Percentiles rank a stretch among this genome's conserved stretches.
Conservation (phyloP, 371 early-diverging fungal genomes). For the Apophysomyces ossiformis region DNA sequence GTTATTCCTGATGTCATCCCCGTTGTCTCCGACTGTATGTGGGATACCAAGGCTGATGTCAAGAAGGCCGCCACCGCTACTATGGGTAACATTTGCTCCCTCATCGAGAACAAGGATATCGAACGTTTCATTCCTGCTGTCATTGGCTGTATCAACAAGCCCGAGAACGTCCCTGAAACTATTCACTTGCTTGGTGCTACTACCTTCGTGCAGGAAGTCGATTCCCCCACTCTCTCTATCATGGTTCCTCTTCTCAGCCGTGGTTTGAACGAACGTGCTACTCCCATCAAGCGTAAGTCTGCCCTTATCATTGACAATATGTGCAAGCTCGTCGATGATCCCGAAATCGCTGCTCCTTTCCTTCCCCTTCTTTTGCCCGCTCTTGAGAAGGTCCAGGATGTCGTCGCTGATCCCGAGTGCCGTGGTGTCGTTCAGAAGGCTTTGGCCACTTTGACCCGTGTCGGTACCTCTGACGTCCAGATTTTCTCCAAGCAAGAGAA, state of each 20-base stretch:
- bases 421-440: slow-evolving; percentile 67
- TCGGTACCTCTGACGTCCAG: slow-evolving; percentile 37
- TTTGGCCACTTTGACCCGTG: slow-evolving; percentile 46
- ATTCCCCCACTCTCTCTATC: slow-evolving; percentile 80
- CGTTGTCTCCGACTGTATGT: slow-evolving; percentile 72
- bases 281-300: slow-evolving; percentile 77
- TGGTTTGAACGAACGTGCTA: slow-evolving; percentile 71
- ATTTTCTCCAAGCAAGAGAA: slow-evolving; percentile 49
- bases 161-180: slow-evolving; percentile 69
- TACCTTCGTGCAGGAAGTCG: slow-evolving; percentile 81
- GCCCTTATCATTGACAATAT: slow-evolving; percentile 87
- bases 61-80: slow-evolving; percentile 54
- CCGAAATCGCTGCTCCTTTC: slow-evolving; percentile 81
- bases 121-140: slow-evolving; percentile 67
- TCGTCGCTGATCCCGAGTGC: slow-evolving; percentile 83
- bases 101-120: slow-evolving; percentile 70
- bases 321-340: slow-evolving; percentile 84
- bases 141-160: slow-evolving; percentile 67
- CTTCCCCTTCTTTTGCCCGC: slow-evolving; percentile 82
- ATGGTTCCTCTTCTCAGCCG: slow-evolving; percentile 81
- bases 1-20: slow-evolving; percentile 75
- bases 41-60: slow-evolving; percentile 76
- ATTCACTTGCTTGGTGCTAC: slow-evolving; percentile 72
- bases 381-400: slow-evolving; percentile 75
- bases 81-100: slow-evolving; percentile 57